A percentile compares a stretch with the other conserved stretches of the same genome.
Conservation (phyloP, 169 alveolate species). For the Plasmodium relictum region DNA sequence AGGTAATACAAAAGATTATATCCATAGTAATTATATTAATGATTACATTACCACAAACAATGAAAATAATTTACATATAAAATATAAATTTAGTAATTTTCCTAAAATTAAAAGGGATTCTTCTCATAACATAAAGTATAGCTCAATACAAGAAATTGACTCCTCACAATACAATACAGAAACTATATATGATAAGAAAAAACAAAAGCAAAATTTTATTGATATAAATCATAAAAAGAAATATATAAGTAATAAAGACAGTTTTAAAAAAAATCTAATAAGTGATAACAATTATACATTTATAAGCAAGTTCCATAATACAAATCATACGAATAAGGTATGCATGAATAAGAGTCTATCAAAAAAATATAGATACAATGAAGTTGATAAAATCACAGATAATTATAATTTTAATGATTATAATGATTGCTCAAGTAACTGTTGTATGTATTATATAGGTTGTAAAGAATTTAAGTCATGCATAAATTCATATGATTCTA, state of each 20-base stretch:
- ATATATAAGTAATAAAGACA: conserved; percentile 2
- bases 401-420: not conserved
- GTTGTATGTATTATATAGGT: conserved; percentile 66
- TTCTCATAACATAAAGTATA: conserved; percentile 46
- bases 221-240: conserved; percentile 18
- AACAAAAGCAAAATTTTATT: conserved; percentile 4
- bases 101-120: conserved; percentile 32
- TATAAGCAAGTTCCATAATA: conserved; percentile 4
- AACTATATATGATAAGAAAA: conserved; percentile 9
- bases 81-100: conserved; percentile 44
- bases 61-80: conserved; percentile 40
- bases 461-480: conserved; percentile 68
- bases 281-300: conserved; percentile 4
- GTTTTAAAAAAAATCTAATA: not conserved
- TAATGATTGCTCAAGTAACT: conserved; percentile 15
- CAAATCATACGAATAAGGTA: not conserved
- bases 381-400: not conserved
- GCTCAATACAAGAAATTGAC: conserved; percentile 76
- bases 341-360: not conserved
- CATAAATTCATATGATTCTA: conserved; percentile 53
- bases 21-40: conserved; percentile 63
- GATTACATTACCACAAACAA: conserved; percentile 57
- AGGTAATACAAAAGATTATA: not conserved
- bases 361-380: conserved; percentile 6
- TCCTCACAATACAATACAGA: not conserved